A percentile compares a stretch with the other conserved stretches of the same genome.
Conservation (phyloP, 2,329 filamentous ascomycete species). For the Fusarium sp. region DNA sequence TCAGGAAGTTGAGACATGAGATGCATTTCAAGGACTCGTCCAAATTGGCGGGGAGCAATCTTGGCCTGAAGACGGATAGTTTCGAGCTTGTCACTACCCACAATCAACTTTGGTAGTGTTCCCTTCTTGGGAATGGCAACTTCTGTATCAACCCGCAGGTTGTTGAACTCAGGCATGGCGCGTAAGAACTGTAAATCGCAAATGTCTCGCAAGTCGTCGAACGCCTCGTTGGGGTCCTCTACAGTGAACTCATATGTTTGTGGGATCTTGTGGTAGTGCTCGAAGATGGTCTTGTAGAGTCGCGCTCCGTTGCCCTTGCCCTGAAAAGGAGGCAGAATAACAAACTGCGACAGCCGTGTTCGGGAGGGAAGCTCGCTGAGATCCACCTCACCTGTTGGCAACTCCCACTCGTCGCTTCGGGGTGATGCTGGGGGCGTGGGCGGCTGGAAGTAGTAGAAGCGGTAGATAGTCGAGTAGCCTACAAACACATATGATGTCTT, state of each 20-base stretch:
- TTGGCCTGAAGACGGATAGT: slow-evolving; percentile 71
- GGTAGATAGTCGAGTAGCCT: slow-evolving; percentile 91
- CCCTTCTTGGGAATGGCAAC: slow-evolving; percentile 62
- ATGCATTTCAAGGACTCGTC: slow-evolving; percentile 80
- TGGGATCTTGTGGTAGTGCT: slow-evolving; percentile 71
- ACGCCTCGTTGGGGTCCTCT: slow-evolving; percentile 91
- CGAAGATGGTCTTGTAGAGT: slow-evolving; percentile 85
- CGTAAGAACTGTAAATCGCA: slow-evolving; percentile 77
- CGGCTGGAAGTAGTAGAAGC: slow-evolving; percentile 76
- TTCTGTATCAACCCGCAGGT: slow-evolving; percentile 65
- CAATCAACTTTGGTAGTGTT: slow-evolving; percentile 61
- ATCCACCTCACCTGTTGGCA: slow-evolving; percentile 58
- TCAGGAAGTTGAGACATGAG: slow-evolving; percentile 70
- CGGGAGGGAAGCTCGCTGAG: slow-evolving; percentile 76
- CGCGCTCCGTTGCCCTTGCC: slow-evolving; percentile 80
- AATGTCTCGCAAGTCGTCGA: slow-evolving; percentile 82
- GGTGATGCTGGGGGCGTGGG: slow-evolving; percentile 57
- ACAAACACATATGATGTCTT: slow-evolving; percentile 80
- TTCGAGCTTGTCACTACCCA: slow-evolving; percentile 68
- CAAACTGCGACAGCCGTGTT: slow-evolving; percentile 90
- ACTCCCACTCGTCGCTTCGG: slow-evolving; percentile 54
- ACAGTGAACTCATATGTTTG: slow-evolving; percentile 87
- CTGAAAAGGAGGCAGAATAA: slow-evolving; percentile 91
- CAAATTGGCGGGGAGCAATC: slow-evolving; percentile 81
- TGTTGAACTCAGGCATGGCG: slow-evolving; percentile 66